Evolutionary conservation across 1,139 yeast genomes (phyloP), one percentile per base, ranked within the genome.

Genomic region (Saccharomyces hybrid): DNA sequence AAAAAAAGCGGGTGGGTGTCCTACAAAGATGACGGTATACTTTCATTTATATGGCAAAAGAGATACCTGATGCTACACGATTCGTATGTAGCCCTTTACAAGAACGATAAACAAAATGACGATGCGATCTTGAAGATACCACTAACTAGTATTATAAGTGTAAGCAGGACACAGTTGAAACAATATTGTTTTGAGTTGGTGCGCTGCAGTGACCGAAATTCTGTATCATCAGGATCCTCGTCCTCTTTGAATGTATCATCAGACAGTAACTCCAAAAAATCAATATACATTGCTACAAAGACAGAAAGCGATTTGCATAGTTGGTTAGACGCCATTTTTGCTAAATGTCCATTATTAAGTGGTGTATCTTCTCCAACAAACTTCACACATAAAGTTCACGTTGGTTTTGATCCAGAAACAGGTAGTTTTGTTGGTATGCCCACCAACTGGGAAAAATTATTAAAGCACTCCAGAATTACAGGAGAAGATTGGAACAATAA

Each of bases 11-110:
- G 98, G 0, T 91, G 96, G 96, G 91, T 88, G 27, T 88, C 88
- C 54, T 84, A 89, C 54, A 90, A 89, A 69, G 98, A 91, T 64
- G 98, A 91, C 63, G 96, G 96, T 25, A 71, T 88, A 41, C 80
- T 88, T 59, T 82, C 90, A 13, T 89, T 91, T 69, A 76, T 96
- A 62, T 93, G 98, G 98, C 90, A 91, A 57, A 90, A 90, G 67
- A 80, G 95, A 62, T 91, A 77, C 68, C 76, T 91, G 74, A 84
- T 88, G 11, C 75, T 93, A 52, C 82, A 82, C 62, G 96, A 90
- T 60, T 79, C 85, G 54, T 81, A 84, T 46, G 74, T 93, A 57
- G 86, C 85, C 57, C 81, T 93, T 60, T 86, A 84, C 72, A 89
- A 88, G 65, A 78, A 75, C 55, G 96, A 89, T 59, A 63, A 73